Conservation (phyloP, 768 basidiomycete genomes). For the Cystobasidium onofrii region DNA sequence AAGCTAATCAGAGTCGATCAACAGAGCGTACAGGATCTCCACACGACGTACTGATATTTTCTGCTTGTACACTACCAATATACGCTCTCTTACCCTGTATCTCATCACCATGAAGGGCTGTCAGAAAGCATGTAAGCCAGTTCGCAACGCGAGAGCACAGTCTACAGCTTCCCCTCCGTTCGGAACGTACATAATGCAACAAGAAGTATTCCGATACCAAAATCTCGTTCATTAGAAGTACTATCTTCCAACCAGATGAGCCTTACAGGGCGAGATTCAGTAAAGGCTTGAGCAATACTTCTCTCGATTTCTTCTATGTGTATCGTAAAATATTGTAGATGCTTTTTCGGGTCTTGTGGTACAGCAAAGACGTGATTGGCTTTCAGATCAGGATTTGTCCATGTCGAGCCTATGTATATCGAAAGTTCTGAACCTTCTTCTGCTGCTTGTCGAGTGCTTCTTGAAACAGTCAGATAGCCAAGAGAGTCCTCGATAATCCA, state of each 20-base stretch:
- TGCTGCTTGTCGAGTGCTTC: no score
- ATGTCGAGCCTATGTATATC: neutral
- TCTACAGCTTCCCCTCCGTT: no score
- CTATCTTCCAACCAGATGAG: neutral
- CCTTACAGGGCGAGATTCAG: neutral
- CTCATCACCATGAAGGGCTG: slow-evolving; percentile 7
- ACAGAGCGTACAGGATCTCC: no score
- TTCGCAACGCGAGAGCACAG: no score
- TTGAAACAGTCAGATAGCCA: neutral
- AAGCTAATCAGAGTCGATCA: no score
- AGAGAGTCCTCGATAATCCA: neutral
- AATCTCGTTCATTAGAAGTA: slow-evolving; percentile 9
- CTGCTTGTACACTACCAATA: neutral
- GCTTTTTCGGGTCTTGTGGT: slow-evolving; percentile 1
- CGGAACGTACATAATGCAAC: neutral
- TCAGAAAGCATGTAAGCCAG: no score
- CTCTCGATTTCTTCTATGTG: neutral
- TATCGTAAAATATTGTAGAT: neutral
- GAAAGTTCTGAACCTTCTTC: no score
- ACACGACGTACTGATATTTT: neutral
- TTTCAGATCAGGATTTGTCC: neutral
- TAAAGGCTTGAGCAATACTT: neutral
- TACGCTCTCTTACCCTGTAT: neutral
- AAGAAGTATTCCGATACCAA: neutral
- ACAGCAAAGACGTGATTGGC: neutral